phyloP scores from a whole-genome alignment of 352 stramenopile species.

The Globisporangium emineosum region DNA sequence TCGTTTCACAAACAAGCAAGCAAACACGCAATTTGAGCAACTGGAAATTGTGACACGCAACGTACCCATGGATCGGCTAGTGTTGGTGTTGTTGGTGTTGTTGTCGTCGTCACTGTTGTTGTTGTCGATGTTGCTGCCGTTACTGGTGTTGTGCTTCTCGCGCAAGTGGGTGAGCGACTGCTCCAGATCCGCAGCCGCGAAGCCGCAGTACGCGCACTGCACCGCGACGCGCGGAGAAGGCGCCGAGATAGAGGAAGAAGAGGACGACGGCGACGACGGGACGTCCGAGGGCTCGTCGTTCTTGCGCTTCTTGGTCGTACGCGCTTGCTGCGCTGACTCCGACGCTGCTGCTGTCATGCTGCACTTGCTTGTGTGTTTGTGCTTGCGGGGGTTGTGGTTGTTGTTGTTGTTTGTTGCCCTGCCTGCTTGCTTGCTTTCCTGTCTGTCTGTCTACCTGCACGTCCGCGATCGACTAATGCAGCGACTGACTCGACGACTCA shows the following conservation, averaged over 20 bases:
- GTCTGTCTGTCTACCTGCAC: not conserved
- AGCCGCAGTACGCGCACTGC: conserved; percentile 42
- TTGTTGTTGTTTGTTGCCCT: not conserved
- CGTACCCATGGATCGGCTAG: conserved; percentile 52
- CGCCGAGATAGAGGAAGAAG: conserved; percentile 5
- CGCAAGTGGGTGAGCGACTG: conserved; percentile 51
- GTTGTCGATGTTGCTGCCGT: conserved; percentile 16
- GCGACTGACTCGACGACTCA: not conserved
- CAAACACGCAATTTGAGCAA: not conserved
- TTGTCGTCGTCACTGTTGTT: not conserved
- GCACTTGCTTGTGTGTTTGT: not conserved
- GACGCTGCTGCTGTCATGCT: conserved; percentile 3
- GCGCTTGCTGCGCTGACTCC: conserved; percentile 1
- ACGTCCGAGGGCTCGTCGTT: conserved; percentile 20
- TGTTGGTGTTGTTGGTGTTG: not conserved
- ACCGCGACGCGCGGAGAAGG: conserved; percentile 13
- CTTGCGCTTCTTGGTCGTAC: conserved; percentile 57
- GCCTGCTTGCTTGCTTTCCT: not conserved
- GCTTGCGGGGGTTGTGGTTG: conserved; percentile 8
- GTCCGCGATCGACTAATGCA: not conserved
- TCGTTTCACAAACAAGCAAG: not conserved
- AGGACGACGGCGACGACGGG: conserved; percentile 11
- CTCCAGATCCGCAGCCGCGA: conserved; percentile 40
- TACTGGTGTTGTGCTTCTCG: conserved; percentile 26
- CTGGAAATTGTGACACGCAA: conserved; percentile 10